These are phyloP conservation scores for Oxyria digyna DNA, from an alignment of 148 eudicot species.

Conservation along the genomic window DNA sequence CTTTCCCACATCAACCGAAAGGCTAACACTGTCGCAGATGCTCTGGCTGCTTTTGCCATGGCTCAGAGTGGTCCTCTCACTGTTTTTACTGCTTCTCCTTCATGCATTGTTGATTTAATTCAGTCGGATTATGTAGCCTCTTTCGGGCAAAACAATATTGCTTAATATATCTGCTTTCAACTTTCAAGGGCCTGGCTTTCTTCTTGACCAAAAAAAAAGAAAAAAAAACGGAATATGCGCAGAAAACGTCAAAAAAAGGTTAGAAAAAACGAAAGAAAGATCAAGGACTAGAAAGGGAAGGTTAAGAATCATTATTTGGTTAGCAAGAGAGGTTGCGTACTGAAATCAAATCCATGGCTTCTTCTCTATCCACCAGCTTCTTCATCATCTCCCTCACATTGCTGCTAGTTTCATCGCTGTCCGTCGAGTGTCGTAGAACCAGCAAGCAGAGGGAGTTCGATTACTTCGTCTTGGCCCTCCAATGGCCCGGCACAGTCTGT, in stretches of 20 bases:
- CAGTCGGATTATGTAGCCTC: too few species aligned
- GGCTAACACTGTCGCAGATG: too few species aligned
- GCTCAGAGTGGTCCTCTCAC: too few species aligned
- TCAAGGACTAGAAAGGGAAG: not conserved
- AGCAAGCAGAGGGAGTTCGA: conserved; percentile 62
- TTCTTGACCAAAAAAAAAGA: too few species aligned
- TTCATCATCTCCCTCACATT: conserved; percentile 1
- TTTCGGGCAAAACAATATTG: too few species aligned
- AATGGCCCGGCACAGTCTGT: conserved; percentile 85
- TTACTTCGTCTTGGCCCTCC: conserved; percentile 66
- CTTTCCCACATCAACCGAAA: too few species aligned
- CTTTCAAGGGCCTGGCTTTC: too few species aligned
- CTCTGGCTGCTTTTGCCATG: too few species aligned
- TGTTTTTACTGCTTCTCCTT: too few species aligned
- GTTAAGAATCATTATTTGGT: not conserved
- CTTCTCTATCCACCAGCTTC: conserved; percentile 1
- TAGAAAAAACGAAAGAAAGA: not conserved
- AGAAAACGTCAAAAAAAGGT: not conserved
- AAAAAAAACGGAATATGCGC: not conserved
- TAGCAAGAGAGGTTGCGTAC: not conserved
- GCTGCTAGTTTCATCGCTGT: not conserved
- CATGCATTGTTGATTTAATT: too few species aligned
- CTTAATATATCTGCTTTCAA: too few species aligned
- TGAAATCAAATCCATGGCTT: conserved; percentile 2
- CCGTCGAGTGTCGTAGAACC: conserved; percentile 1